Conservation (phyloP, 139 green algal species). For the Monoraphidium neglectum region DNA sequence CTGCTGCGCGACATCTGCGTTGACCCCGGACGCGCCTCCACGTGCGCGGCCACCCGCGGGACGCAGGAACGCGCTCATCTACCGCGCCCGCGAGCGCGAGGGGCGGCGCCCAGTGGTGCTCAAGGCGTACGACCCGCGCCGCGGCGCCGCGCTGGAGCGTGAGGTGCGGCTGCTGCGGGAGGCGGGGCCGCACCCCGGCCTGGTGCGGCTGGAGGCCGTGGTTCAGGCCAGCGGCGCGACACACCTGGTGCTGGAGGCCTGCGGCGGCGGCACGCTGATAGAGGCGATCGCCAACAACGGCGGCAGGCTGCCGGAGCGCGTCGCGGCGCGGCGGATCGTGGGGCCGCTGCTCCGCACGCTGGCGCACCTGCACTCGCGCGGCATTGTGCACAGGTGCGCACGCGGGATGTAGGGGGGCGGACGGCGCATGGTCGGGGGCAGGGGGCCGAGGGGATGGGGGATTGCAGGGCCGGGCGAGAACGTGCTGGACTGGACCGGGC, state of each 20-base stretch:
- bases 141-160: slow-evolving; percentile 2
- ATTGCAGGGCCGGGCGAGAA: too few species aligned
- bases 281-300: slow-evolving; percentile 44
- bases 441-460: too few species aligned
- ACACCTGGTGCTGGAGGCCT: slow-evolving; percentile 27
- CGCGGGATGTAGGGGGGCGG: too few species aligned
- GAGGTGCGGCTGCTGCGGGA: neutral
- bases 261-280: slow-evolving; percentile 46
- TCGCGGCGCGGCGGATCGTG: slow-evolving; percentile 38
- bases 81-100: slow-evolving; percentile 18
- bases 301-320: slow-evolving; percentile 42
- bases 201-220: slow-evolving; percentile 1
- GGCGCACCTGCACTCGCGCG: slow-evolving; percentile 36
- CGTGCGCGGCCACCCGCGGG: too few species aligned
- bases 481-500: too few species aligned
- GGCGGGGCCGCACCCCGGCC: neutral
- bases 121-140: slow-evolving; percentile 10
- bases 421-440: too few species aligned
- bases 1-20: too few species aligned
- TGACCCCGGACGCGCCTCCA: too few species aligned
- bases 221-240: slow-evolving; percentile 11
- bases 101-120: slow-evolving; percentile 9
- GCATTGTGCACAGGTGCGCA: slow-evolving; percentile 44
- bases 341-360: slow-evolving; percentile 42
- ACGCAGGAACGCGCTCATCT: slow-evolving; percentile 19